A percentile compares a stretch with the other conserved stretches of the same genome.
Conservation (phyloP, 1,284 basidiomycete genomes). For the Ustanciosporium gigantosporum region DNA sequence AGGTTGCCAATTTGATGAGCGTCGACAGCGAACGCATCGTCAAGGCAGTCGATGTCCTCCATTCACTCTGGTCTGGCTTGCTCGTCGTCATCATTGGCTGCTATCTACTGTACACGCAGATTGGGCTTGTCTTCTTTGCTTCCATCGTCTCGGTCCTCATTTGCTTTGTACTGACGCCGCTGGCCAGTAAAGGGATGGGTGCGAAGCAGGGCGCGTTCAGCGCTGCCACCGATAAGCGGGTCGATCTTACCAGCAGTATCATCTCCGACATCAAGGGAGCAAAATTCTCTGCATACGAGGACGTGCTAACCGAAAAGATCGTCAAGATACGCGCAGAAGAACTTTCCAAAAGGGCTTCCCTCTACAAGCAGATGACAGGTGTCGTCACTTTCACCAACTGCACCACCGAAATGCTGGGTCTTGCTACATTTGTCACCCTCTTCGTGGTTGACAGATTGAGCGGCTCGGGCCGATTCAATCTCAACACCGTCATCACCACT, state of each 20-base stretch:
- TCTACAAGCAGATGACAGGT: constrained; percentile 20
- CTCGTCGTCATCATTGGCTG: constrained; percentile 43
- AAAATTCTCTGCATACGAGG: constrained; percentile 53
- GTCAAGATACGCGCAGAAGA: constrained; percentile 35
- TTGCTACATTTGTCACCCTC: constrained; percentile 38
- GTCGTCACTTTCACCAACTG: constrained; percentile 31
- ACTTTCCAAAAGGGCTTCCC: constrained; percentile 4
- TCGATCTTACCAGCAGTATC: constrained; percentile 42
- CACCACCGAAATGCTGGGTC: constrained; percentile 20
- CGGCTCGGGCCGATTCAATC: constrained; percentile 32
- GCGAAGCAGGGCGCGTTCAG: constrained; percentile 42
- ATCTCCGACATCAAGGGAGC: constrained; percentile 51
- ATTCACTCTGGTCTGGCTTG: constrained; percentile 43
- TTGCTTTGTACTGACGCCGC: constrained; percentile 35
- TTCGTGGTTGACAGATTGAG: constrained; percentile 29
- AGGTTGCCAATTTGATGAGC: constrained; percentile 52
- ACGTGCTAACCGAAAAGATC: constrained; percentile 34
- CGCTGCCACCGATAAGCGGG: constrained; percentile 37
- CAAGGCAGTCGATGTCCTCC: constrained; percentile 24
- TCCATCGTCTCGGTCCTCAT: constrained; percentile 31
- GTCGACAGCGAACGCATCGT: constrained; percentile 55
- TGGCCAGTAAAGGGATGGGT: constrained; percentile 35
- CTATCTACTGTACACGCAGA: constrained; percentile 43
- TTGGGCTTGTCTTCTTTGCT: constrained; percentile 46
- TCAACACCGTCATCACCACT: constrained; percentile 48